These are phyloP conservation scores for Rhodamnia rubescens DNA, from an alignment of 345 rosid genomes.

Conservation along the genomic window DNA sequence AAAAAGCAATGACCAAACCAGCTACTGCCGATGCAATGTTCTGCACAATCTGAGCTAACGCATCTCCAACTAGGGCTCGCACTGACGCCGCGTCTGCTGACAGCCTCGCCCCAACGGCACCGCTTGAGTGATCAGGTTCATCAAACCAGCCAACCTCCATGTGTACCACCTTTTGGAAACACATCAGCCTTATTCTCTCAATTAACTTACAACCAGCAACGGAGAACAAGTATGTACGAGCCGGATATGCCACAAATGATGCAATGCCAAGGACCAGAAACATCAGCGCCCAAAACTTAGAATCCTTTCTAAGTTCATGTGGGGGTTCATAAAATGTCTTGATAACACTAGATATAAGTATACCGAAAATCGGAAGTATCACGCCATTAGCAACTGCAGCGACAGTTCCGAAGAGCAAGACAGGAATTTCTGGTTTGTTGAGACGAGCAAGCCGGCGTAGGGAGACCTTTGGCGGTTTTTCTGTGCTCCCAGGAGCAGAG, in stretches of 20 bases:
- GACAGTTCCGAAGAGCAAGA: constrained; percentile 46
- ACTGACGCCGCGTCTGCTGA: constrained; percentile 76
- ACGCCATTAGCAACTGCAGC: constrained; percentile 46
- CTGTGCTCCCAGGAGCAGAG: background rate
- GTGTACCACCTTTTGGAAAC: constrained; percentile 69
- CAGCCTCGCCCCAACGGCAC: constrained; percentile 75
- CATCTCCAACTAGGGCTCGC: constrained; percentile 74
- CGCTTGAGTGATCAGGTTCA: constrained; percentile 63
- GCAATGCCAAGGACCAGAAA: constrained; percentile 58
- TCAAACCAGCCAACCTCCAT: constrained; percentile 96
- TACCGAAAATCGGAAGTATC: constrained; percentile 50
- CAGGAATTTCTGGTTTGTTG: constrained; percentile 80
- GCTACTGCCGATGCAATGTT: constrained; percentile 47
- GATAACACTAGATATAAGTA: constrained; percentile 44
- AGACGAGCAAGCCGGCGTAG: constrained; percentile 51
- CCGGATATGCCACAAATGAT: constrained; percentile 35
- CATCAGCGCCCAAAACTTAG: constrained; percentile 64
- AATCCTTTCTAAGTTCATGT: constrained; percentile 36
- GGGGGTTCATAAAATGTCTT: constrained; percentile 51
- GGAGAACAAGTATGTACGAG: constrained; percentile 45
- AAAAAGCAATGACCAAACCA: constrained; percentile 65
- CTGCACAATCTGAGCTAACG: constrained; percentile 53
- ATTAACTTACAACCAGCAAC: constrained; percentile 63
- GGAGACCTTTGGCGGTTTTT: constrained; percentile 24
- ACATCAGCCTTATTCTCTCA: constrained; percentile 49